Evolutionary conservation across 2,329 filamentous ascomycete genomes (phyloP).

Genomic region (Juglanconis sp.): DNA sequence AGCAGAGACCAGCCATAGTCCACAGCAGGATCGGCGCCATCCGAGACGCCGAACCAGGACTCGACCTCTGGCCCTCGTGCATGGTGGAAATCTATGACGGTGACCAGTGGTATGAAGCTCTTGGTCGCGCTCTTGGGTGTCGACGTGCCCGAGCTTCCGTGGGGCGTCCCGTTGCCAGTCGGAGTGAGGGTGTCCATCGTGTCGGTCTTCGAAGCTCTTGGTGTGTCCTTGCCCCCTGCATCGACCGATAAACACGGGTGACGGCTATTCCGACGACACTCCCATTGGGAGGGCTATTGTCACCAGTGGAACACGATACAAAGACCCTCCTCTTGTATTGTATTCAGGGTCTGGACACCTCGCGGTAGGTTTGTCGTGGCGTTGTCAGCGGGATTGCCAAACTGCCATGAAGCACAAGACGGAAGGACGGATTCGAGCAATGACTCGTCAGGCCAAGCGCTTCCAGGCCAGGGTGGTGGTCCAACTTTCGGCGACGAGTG

Average conservation of each 20-base stretch:
- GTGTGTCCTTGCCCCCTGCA: neutral
- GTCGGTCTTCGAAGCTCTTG: constrained; percentile 1
- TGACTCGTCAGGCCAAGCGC: neutral
- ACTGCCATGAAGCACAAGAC: constrained; percentile 11
- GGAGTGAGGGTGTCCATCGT: constrained; percentile 16
- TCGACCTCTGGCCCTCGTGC: constrained; percentile 89
- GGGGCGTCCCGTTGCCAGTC: constrained; percentile 12
- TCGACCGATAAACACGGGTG: neutral
- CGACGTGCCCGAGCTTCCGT: constrained; percentile 9
- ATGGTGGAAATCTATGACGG: constrained; percentile 82
- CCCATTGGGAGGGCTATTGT: neutral
- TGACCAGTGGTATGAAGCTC: constrained; percentile 66
- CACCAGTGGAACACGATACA: neutral
- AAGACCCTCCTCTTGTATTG: neutral
- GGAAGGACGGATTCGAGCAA: constrained; percentile 6
- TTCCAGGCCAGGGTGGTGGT: neutral
- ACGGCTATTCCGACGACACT: constrained; percentile 1
- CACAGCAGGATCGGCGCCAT: constrained; percentile 72
- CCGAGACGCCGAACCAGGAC: constrained; percentile 76
- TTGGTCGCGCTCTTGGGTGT: constrained; percentile 18
- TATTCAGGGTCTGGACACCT: neutral
- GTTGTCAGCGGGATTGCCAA: neutral
- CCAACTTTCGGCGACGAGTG: too few relatives aligned
- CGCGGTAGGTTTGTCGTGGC: neutral
- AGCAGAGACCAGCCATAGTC: constrained; percentile 89